phyloP scores from a whole-genome alignment of 2,329 filamentous ascomycete genomes.

The Beauveria sp. region DNA sequence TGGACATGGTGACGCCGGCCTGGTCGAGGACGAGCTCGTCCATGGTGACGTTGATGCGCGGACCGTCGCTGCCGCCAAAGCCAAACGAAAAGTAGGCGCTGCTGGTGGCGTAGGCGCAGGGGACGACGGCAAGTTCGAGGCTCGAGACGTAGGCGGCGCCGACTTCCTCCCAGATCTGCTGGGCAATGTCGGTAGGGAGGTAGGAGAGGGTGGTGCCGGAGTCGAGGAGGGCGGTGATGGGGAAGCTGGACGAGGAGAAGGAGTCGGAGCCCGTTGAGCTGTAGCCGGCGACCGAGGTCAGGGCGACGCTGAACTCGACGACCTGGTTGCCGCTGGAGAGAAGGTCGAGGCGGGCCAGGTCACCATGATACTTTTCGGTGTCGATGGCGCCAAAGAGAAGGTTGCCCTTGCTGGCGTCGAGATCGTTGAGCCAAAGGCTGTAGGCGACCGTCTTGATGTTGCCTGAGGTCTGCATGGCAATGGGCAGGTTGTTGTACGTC shows the following conservation, averaged over 20 bases:
- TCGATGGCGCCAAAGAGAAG: conserved; percentile 80
- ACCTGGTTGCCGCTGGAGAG: conserved; percentile 32
- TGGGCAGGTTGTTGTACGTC: conserved; percentile 53
- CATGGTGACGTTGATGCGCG: conserved; percentile 45
- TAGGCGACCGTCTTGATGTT: conserved; percentile 61
- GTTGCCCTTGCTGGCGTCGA: conserved; percentile 54
- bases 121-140: conserved; percentile 36
- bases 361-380: conserved; percentile 61
- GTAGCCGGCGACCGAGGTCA: conserved; percentile 40
- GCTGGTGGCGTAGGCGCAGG: conserved; percentile 39
- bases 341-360: conserved; percentile 54
- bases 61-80: conserved; percentile 41
- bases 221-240: conserved; percentile 60
- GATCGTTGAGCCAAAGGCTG: conserved; percentile 60
- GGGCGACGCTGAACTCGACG: conserved; percentile 39
- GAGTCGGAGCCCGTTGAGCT: conserved; percentile 43
- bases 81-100: conserved; percentile 46
- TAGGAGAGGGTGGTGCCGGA: conserved; percentile 69
- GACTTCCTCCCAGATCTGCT: conserved; percentile 45
- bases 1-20: conserved; percentile 17
- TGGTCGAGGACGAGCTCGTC: conserved; percentile 47
- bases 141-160: conserved; percentile 39
- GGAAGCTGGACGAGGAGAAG: conserved; percentile 33
- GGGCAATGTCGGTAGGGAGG: conserved; percentile 53
- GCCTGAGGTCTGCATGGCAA: conserved; percentile 54